Conservation (phyloP, 2,329 filamentous ascomycete genomes). For the Venturia oleaginea region DNA sequence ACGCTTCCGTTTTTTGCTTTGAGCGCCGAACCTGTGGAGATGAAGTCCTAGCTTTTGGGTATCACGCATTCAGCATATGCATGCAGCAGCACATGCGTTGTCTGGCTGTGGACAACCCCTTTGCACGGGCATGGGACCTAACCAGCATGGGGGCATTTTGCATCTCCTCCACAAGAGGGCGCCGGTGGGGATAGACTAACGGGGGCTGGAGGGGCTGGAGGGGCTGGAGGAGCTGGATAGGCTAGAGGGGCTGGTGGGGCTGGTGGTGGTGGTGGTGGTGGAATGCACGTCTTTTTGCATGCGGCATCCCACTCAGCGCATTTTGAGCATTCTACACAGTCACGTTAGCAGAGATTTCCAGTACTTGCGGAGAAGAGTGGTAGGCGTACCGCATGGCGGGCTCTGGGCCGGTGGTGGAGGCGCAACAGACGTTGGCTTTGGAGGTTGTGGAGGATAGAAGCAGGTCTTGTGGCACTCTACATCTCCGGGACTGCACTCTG, state of each 20-base stretch:
- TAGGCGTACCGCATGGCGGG: background rate
- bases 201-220: background rate
- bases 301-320: background rate
- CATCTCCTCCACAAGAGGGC: background rate
- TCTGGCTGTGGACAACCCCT: background rate
- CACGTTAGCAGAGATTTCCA: background rate
- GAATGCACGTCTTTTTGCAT: background rate
- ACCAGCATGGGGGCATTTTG: too few species aligned
- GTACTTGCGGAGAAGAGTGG: background rate
- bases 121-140: too few species aligned
- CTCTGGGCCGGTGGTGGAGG: background rate
- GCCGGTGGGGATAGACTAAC: background rate
- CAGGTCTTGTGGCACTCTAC: slow-evolving; percentile 6
- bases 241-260: background rate
- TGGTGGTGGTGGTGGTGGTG: background rate
- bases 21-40: background rate
- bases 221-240: too few species aligned
- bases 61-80: background rate
- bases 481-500: background rate
- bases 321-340: background rate
- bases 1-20: background rate
- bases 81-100: background rate
- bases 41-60: background rate
- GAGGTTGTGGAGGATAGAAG: background rate
- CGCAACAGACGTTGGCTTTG: background rate